Percentiles rank a stretch among this genome's conserved stretches.
These are phyloP conservation scores for Calonectria pteridis DNA, from an alignment of 2,329 filamentous ascomycete genomes.

Conservation along the genomic window DNA sequence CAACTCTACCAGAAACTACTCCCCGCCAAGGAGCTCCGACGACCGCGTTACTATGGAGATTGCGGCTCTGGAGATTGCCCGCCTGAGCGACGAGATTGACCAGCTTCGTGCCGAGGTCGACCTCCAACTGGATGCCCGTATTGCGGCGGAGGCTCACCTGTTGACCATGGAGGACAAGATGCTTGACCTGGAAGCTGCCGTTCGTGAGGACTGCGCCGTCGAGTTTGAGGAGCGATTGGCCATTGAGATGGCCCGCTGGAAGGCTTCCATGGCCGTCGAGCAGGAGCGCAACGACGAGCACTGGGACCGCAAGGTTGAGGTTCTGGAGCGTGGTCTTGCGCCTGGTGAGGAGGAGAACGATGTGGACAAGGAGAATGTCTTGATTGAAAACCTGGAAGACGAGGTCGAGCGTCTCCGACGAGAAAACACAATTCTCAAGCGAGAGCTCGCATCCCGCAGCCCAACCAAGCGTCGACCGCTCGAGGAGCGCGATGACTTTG, in stretches of 20 bases:
- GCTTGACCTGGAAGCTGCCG: slow-evolving; percentile 80
- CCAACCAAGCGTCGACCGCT: slow-evolving; percentile 71
- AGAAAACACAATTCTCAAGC: slow-evolving; percentile 73
- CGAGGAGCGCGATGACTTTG: slow-evolving; percentile 65
- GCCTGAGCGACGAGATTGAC: slow-evolving; percentile 80
- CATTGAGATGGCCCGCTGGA: slow-evolving; percentile 84
- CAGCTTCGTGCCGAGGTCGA: slow-evolving; percentile 77
- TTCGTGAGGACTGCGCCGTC: slow-evolving; percentile 88
- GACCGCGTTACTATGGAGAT: slow-evolving; percentile 83
- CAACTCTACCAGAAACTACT: slow-evolving; percentile 53
- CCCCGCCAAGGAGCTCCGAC: slow-evolving; percentile 55
- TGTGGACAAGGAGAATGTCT: slow-evolving; percentile 71
- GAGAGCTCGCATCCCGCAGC: slow-evolving; percentile 73
- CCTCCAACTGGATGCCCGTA: slow-evolving; percentile 77
- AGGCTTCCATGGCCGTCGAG: slow-evolving; percentile 81
- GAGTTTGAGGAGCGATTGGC: slow-evolving; percentile 87
- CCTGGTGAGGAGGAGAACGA: slow-evolving; percentile 56
- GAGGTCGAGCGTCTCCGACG: slow-evolving; percentile 78
- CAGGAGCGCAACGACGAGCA: slow-evolving; percentile 85
- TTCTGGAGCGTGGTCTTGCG: slow-evolving; percentile 64
- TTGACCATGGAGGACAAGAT: slow-evolving; percentile 76
- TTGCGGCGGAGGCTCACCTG: slow-evolving; percentile 80
- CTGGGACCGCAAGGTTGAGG: slow-evolving; percentile 86
- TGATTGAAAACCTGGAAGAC: slow-evolving; percentile 73
- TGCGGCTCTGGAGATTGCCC: slow-evolving; percentile 83